Evolutionary conservation across 2,329 filamentous ascomycete genomes (phyloP), one percentile per base, ranked within the genome.

Genomic region (Zymoseptoria brevis): DNA sequence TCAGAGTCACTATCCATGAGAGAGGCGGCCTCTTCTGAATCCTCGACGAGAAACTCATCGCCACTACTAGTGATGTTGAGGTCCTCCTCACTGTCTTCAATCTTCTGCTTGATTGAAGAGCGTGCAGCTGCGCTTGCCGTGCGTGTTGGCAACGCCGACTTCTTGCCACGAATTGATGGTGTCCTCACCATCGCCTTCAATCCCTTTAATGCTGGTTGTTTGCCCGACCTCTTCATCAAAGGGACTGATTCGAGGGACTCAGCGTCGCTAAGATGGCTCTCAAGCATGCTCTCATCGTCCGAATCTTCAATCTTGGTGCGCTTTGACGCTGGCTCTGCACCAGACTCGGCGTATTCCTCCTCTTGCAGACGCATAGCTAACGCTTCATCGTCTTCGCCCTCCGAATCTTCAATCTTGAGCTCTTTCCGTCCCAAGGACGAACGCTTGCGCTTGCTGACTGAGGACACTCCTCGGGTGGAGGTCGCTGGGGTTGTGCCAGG

Each of bases 401-500:
- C 67, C 4, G 59, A 65, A 41, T 71, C 67, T 16, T 69, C 66
- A 22, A 69, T 63, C 55, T 63, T 59, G 9, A 66, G 41, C 11
- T 67, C 61, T 19, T 63, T 62, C 54, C 61, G 62, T 35, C 66
- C 64, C 13, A 72, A 62, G 0, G 59, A 54, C 48, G 69, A 70
- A 52, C 69, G 66, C 66, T 73, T 74, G 57, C 72, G 69, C 61
- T 68, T 73, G 16, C 41, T 50, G 11, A 30, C 59, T 4, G 13
- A 67, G 0, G 62, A 53, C 55, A 67, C 68, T 54, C 72, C 64
- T 54, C 57, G 67, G 8, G 76, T 63, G 8, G 77, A 77, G 22
- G 76, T 74, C 21, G 75, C 77, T 3, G 83, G 84, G 8, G 84
- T 86, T 19, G 86, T 88, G 45, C 77, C 81, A 4, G 85, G 84